Base-by-base conservation (phyloP, 129 eudicot species). In the Erigeron canadensis region DNA sequence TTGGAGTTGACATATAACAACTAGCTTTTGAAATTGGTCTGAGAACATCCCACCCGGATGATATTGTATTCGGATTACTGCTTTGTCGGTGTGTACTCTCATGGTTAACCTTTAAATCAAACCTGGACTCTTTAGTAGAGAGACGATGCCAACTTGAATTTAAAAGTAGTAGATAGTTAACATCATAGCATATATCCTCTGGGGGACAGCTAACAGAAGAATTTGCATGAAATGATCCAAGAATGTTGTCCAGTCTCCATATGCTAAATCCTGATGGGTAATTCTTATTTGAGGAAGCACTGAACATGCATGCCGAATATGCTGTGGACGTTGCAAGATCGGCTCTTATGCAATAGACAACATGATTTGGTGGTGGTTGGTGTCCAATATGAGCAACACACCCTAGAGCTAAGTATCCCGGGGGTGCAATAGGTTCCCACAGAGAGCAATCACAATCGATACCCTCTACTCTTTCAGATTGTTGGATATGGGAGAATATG, bases 381-480 rank as follows among this genome's bases (percentile, higher is more conserved):
- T 66, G 75, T 73, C 99, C 97, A 18, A 71, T 62, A 81, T 86
- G 81, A 17, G 91, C 96, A 63, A 88, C 97, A 83, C 99, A 95
- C 18, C 99, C 99, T 59, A 90, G n/a, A 22, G 97, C 89, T 69
- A 77, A 69, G 76, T 90, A 95, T 69, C 99, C 97, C 47, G 90
- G 86, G 67, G 99, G 99, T 48, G 99, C 89, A 56, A 95, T 80
- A 21, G 99, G 99, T 51, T 78, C 68, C 99, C 99, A 95, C 41
- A 95, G 79, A 38, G 97, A 95, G 65, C 96, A 95, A 70, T 90
- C 96, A 84, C 71, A 58, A 53, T 78, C 76, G 51, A 47, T 63
- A 53, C 75, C 83, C 70, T 85, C 87, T 41, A 22, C 70, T 17
- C 41, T 68, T 82, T 81, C 85, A 40, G 69, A 50, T 81, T 73